Base-by-base conservation (phyloP, 1,284 basidiomycete genomes). In the Ganoderma leucocontextum region DNA sequence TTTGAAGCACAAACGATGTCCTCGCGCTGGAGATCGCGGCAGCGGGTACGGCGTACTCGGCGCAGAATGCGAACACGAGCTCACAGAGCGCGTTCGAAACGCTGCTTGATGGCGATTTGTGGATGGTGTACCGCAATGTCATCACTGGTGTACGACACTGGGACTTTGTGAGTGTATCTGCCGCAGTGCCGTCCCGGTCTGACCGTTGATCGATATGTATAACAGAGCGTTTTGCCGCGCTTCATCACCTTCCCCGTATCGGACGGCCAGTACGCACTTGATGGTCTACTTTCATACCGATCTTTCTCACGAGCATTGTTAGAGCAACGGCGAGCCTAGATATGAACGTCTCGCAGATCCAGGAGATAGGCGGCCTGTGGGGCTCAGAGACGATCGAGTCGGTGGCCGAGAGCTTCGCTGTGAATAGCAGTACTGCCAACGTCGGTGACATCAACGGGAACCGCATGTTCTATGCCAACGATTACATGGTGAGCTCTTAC, bases 101-200 rank as follows among this genome's bases (percentile, higher is more conserved):
- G 13, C 75, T 88, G 8, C 80, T 91, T 60, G 81, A 85, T 41
- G 87, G 84, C 13, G 80, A 84, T 72, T 79, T 81, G 66, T 92
- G 90, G 90, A 91, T 91, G 90, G 87, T 91, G 57, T 89, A 85
- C 72, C 81, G 81, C 22, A 91, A 91, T 75, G 78, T 83, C 8
- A 63, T 84, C 41, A 90, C 89, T 1, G 78, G 82, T 15, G 82
- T 86, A 25, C 76, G 89, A 59, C 89, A 91, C 72, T 92, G 89
- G 88, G 90, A 92, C 72, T 87, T 90, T 72, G 89, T 91, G 70
- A 74, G 88, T 78, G 10, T 42, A 3, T 47, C 38, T 10, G 33
- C 33, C 22, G 33, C n/a, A 22, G 8, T 19, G n/a, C 17, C 7
- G 6, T 47, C 12, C 8, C 19, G 8, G 47, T 12, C 19, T 8